A percentile compares a stretch with the other conserved stretches of the same genome.
These are phyloP conservation scores for Puccinia hordei DNA, from an alignment of 1,284 basidiomycete genomes.

Conservation along the genomic window DNA sequence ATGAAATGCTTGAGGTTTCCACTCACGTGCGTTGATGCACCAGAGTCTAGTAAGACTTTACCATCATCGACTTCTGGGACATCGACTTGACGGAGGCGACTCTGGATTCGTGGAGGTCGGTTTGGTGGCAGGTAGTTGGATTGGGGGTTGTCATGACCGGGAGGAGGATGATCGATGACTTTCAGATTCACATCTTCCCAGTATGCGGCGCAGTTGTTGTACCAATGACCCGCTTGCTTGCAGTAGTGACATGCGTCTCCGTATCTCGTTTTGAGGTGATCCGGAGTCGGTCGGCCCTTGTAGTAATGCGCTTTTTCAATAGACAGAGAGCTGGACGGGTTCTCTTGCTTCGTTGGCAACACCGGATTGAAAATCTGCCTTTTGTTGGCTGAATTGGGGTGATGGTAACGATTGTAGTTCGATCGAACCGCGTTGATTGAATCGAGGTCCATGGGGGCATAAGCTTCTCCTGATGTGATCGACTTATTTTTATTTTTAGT, in stretches of 20 bases:
- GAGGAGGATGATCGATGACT: not conserved
- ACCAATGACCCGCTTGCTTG: not conserved
- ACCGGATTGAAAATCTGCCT: too few species aligned
- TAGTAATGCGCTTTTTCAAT: not conserved
- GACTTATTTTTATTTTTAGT: too few species aligned
- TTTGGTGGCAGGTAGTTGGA: not conserved
- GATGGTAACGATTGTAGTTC: not conserved
- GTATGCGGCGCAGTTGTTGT: not conserved
- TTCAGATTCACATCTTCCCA: not conserved
- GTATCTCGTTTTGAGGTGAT: not conserved
- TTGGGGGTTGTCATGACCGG: not conserved
- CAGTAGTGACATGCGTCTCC: not conserved
- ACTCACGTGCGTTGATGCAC: constrained; percentile 18
- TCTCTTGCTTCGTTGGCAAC: not conserved
- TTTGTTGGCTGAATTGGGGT: not conserved
- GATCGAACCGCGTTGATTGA: not conserved
- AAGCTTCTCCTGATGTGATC: not conserved
- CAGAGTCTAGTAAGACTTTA: not conserved
- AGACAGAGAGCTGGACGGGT: not conserved
- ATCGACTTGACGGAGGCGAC: not conserved
- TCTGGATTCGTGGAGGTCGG: not conserved
- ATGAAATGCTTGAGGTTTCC: not conserved
- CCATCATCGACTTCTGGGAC: not conserved
- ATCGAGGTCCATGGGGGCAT: not conserved
- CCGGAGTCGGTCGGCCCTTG: not conserved